Conservation (phyloP, 306 rosid species). For the Begonia peltatifolia region DNA sequence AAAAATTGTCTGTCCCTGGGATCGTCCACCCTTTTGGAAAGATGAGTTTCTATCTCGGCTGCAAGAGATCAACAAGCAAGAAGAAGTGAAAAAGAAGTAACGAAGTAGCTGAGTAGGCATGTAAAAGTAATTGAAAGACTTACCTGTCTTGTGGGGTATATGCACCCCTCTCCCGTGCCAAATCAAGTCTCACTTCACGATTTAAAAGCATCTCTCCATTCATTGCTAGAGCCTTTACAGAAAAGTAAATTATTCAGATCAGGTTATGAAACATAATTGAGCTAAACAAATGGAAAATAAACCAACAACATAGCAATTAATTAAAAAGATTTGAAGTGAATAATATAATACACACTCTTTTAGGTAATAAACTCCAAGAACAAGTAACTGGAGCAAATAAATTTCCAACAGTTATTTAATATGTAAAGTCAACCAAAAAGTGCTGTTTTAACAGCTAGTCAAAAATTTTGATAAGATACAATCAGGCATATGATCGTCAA, state of each 20-base stretch:
- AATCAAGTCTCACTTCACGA: slow-evolving; percentile 48
- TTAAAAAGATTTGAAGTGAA: too few species aligned
- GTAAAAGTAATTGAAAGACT: not conserved
- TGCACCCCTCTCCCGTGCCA: slow-evolving; percentile 58
- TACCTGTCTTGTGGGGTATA: slow-evolving; percentile 49
- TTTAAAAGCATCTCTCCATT: slow-evolving; percentile 30
- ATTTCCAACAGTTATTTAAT: too few species aligned
- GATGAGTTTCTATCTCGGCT: slow-evolving; percentile 34
- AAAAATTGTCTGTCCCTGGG: slow-evolving; percentile 28
- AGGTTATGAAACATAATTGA: not conserved
- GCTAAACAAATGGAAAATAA: not conserved
- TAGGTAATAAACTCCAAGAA: too few species aligned
- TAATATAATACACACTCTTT: too few species aligned
- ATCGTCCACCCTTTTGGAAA: slow-evolving; percentile 36
- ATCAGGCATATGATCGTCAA: too few species aligned
- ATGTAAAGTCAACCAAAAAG: too few species aligned
- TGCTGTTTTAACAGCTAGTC: too few species aligned
- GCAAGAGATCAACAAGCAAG: not conserved
- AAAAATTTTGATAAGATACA: too few species aligned
- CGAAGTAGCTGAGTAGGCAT: too few species aligned
- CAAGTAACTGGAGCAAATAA: too few species aligned
- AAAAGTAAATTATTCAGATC: not conserved
- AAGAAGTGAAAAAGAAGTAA: not conserved
- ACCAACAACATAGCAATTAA: not conserved
- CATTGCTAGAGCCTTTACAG: slow-evolving; percentile 42